Conservation (phyloP, 2,329 filamentous ascomycete genomes). For the Pyrenochaeta sp. region DNA sequence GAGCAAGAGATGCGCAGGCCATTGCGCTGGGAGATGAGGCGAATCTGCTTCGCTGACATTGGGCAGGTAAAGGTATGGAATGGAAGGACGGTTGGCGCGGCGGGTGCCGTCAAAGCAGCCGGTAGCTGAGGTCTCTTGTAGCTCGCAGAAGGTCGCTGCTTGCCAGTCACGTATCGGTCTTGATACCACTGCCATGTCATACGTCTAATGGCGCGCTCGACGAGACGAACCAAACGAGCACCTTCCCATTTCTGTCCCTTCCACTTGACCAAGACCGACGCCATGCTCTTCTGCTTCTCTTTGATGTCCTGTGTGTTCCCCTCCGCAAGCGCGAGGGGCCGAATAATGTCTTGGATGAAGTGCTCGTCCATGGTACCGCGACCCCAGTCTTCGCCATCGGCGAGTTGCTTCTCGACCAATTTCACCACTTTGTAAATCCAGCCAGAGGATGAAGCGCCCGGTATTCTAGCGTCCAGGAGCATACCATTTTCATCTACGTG, state of each 20-base stretch:
- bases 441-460: constrained; percentile 70
- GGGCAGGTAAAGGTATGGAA: constrained; percentile 99
- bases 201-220: constrained; percentile 83
- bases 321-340: constrained; percentile 56
- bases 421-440: constrained; percentile 91
- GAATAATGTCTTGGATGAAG: constrained; percentile 53
- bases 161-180: constrained; percentile 73
- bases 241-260: constrained; percentile 85
- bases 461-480: constrained; percentile 75
- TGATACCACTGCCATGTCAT: constrained; percentile 88
- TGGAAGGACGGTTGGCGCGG: constrained; percentile 91
- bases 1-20: constrained; percentile 91
- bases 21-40: constrained; percentile 93
- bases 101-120: constrained; percentile 75
- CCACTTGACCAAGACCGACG: constrained; percentile 61
- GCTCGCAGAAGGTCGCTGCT: constrained; percentile 62
- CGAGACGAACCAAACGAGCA: constrained; percentile 79
- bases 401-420: constrained; percentile 87
- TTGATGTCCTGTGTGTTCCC: constrained; percentile 38
- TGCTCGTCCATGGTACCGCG: constrained; percentile 66
- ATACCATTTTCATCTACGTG: constrained; percentile 88
- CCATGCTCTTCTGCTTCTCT: constrained; percentile 50
- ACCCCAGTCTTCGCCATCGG: constrained; percentile 88
- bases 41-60: constrained; percentile 87
- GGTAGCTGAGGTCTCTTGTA: constrained; percentile 82